Evolutionary conservation across 192 early-diverging fungal genomes (phyloP), one percentile per base, ranked within the genome.

Genomic region (Coemansia pectinata): DNA sequence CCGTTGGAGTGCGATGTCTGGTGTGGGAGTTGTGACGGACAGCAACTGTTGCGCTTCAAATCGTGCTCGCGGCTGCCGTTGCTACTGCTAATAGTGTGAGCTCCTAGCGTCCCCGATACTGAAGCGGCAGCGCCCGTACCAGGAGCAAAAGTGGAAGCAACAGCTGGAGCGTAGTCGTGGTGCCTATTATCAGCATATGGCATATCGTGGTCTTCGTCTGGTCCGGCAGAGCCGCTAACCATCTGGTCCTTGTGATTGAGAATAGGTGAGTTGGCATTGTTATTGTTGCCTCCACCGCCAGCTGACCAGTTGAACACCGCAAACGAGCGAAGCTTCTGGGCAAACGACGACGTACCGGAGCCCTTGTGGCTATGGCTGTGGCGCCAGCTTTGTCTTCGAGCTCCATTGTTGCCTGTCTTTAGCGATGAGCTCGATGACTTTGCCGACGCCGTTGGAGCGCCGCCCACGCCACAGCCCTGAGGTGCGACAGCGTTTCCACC

Each of bases 291-390:
- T 66, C 62, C 25, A 12, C 73, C 40, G 19, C 38, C 57, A 40
- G 79, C 73, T n/a, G 72, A 55, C 76, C 81, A 72, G 45, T 66
- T 69, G 55, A 83, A 83, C 11, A 63, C 76, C 0, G 81, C 81
- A 19, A 83, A 66, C 14, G 81, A 78, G 17, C 81, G 81, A 36
- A 83, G 70, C 60, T 77, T 77, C 31, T 83, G 81, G 10, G 81
- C 73, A 78, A 83, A 75, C 39, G 69, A 72, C 19, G 73, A 42
- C 14, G 62, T 39, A 10, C 34, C 59, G 9, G 59, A 38, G 17
- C 70, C 59, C 21, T 72, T 45, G 45, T 74, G 69, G 33, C 65
- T 71, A 40, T 75, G 70, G 0, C 65, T 71, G 47, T 75, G 70
- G 0, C 81, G 76, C 81, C 81, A 75, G 70, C 76, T 83, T 17